phyloP scores from a whole-genome alignment of 768 basidiomycete species.

The Russula earlei region DNA sequence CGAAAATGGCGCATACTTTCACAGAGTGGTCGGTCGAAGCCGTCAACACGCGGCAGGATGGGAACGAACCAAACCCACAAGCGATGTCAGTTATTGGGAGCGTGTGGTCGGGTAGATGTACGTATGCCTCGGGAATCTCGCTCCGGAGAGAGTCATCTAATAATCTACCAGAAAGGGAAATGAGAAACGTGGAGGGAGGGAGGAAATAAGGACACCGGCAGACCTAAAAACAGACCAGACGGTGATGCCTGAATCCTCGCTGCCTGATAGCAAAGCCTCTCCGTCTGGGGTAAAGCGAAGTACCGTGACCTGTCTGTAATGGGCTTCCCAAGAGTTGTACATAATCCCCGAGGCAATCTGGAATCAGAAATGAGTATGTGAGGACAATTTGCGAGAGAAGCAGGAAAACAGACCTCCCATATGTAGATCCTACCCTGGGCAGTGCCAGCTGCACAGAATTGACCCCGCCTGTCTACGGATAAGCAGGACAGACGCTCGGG shows the following conservation, averaged over 20 bases:
- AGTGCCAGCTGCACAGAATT: conserved; percentile 83
- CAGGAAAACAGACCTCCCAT: conserved; percentile 71
- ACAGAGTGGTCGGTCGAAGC: conserved; percentile 84
- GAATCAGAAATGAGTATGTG: not conserved
- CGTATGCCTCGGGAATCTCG: conserved; percentile 68
- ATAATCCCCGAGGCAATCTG: conserved; percentile 91
- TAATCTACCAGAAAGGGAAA: conserved; percentile 39
- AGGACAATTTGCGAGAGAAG: not conserved
- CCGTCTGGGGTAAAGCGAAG: conserved; percentile 80
- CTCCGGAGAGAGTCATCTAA: conserved; percentile 66
- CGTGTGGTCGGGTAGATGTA: conserved; percentile 83
- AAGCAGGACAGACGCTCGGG: conserved; percentile 86
- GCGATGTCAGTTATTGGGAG: conserved; percentile 76
- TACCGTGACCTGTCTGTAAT: conserved; percentile 82
- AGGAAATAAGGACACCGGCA: conserved; percentile 24
- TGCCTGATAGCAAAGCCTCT: conserved; percentile 70
- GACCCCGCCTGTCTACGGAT: conserved; percentile 59
- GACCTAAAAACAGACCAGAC: conserved; percentile 88
- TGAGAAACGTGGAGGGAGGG: not conserved
- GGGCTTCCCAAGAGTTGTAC: conserved; percentile 88
- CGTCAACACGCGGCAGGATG: conserved; percentile 66
- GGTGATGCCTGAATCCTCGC: conserved; percentile 81
- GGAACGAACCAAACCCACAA: conserved; percentile 74
- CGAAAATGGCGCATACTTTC: conserved; percentile 46
- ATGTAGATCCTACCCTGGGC: conserved; percentile 82